Percentiles rank a stretch among this genome's conserved stretches.
Conservation (phyloP, 2,329 filamentous ascomycete genomes). For the Didymella sp. region DNA sequence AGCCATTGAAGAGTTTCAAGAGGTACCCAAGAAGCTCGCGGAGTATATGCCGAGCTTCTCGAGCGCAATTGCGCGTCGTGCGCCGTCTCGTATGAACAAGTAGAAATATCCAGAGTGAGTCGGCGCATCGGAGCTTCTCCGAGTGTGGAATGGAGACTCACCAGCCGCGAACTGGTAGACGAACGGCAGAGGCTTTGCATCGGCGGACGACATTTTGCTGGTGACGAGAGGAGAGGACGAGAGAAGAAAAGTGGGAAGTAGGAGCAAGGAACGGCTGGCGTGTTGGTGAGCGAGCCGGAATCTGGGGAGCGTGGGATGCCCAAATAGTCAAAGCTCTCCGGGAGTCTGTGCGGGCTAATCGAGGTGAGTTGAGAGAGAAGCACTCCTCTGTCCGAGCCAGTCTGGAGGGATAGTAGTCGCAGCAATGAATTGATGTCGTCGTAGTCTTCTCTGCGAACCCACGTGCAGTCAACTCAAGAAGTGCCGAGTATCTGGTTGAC, state of each 20-base stretch:
- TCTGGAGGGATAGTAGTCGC: background rate
- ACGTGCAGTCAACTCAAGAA: background rate
- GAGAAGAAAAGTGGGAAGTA: slow-evolving; percentile 12
- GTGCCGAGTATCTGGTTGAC: background rate
- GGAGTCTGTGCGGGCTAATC: background rate
- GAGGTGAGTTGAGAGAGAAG: background rate
- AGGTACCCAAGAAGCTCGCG: background rate
- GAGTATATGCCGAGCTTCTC: background rate
- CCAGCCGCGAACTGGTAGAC: slow-evolving; percentile 94
- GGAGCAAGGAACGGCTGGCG: slow-evolving; percentile 26
- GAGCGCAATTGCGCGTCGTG: slow-evolving; percentile 2
- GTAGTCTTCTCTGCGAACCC: background rate
- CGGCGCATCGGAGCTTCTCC: slow-evolving; percentile 31
- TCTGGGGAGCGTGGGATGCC: slow-evolving; percentile 46
- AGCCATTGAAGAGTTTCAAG: slow-evolving; percentile 32
- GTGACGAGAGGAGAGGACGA: slow-evolving; percentile 19
- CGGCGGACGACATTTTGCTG: slow-evolving; percentile 54
- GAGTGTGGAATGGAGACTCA: slow-evolving; percentile 53
- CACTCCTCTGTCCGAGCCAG: background rate
- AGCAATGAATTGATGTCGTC: background rate
- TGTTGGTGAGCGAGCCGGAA: slow-evolving; percentile 18
- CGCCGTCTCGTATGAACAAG: slow-evolving; percentile 8
- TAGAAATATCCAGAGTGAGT: slow-evolving; percentile 11
- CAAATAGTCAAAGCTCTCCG: slow-evolving; percentile 8
- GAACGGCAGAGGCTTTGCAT: slow-evolving; percentile 82